Conservation (phyloP, 805 yeast species). For the Candida loeiensis region DNA sequence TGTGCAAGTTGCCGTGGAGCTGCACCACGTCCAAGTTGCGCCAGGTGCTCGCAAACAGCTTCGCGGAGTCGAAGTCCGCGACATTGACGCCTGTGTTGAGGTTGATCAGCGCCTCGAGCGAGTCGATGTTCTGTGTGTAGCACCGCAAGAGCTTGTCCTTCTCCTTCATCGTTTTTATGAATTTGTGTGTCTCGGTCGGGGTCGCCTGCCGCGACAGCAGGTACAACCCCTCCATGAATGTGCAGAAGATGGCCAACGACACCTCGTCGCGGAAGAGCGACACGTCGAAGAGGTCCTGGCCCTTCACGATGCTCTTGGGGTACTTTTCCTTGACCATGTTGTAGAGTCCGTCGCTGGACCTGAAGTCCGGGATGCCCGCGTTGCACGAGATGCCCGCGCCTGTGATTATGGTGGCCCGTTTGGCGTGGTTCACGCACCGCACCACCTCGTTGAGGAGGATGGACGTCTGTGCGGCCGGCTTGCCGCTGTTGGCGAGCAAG, state of each 20-base stretch:
- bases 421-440: constrained; percentile 47
- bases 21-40: constrained; percentile 75
- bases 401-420: constrained; percentile 65
- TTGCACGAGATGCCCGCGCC: constrained; percentile 97
- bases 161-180: constrained; percentile 58
- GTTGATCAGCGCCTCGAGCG: constrained; percentile 67
- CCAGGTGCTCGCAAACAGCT: constrained; percentile 46
- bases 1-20: constrained; percentile 83
- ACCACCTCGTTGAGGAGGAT: constrained; percentile 39
- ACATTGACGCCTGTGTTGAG: constrained; percentile 54
- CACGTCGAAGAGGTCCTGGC: constrained; percentile 88
- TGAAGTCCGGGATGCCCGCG: constrained; percentile 95
- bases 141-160: constrained; percentile 72
- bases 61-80: constrained; percentile 22
- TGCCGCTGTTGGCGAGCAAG: constrained; percentile 6
- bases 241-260: constrained; percentile 71
- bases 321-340: constrained; percentile 61
- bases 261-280: constrained; percentile 68
- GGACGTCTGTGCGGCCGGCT: constrained; percentile 10
- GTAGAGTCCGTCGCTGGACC: constrained; percentile 82
- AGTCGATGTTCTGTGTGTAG: constrained; percentile 94
- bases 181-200: constrained; percentile 82
- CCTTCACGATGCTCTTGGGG: constrained; percentile 64
- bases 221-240: constrained; percentile 83
- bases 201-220: constrained; percentile 57